Evolutionary conservation across 306 rosid species (phyloP), one percentile per base, ranked within the genome.

Genomic region (Neltuma alba): DNA sequence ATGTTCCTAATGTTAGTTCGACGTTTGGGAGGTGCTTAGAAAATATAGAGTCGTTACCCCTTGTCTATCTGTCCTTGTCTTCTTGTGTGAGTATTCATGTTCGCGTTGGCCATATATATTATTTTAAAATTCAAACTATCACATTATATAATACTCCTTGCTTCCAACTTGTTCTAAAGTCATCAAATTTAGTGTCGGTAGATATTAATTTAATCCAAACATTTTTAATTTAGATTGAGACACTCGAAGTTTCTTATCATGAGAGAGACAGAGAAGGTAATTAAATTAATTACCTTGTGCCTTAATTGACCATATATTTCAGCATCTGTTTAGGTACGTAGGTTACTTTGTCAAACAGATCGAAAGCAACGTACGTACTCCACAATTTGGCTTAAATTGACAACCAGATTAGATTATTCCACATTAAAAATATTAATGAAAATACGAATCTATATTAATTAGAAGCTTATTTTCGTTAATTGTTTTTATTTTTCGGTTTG

Each of bases 191-290:
- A 68, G 52, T 41, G 73, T 68, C 73, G 73, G 73, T 68, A 68
- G 73, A 23, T 28, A 2, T 40, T 68, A 40, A 21, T n/a, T 21
- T 67, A 67, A 40, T 21, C 21, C 73, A 40, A 12, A 6, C 40
- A 13, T 6, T 2, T 5, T 16, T 52, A 72, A 23, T 11, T n/a
- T n/a, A 40, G 34, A 68, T 13, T 2, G 45, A 41, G 36, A 68
- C 36, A 40, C 27, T 25, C 10, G 69, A 75, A 60, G 70, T 58
- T 75, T 75, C 70, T 33, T 34, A 52, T 54, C 61, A 21, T 23
- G 6, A 54, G 14, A 16, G 20, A n/a, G n/a, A n/a, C n/a, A n/a
- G n/a, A 18, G 79, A n/a, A 18, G 30, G 38, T 41, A 28, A 30
- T 28, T 21, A 10, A 41, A n/a, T n/a, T 44, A 0, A 9, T 54